phyloP scores from a whole-genome alignment of 2,329 filamentous ascomycete genomes.

The Piedraia hortae region DNA sequence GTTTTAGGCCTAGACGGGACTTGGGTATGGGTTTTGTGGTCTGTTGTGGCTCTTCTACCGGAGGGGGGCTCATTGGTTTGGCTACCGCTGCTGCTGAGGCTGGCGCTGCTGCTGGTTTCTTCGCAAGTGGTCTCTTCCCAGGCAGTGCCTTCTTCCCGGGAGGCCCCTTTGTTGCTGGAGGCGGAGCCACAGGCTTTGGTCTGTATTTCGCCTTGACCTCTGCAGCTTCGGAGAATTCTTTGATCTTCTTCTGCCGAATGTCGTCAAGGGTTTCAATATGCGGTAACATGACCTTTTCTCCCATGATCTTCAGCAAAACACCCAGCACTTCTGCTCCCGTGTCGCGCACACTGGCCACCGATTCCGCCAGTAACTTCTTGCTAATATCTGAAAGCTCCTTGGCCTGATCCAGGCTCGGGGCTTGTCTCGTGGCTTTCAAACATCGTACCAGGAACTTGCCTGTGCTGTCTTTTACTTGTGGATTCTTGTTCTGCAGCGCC shows the following conservation, averaged over 20 bases:
- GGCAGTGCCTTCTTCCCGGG: constrained; percentile 25
- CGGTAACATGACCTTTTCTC: constrained; percentile 80
- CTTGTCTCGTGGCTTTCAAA: constrained; percentile 53
- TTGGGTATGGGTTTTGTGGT: constrained; percentile 32
- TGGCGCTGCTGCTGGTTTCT: constrained; percentile 20
- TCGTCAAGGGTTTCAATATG: constrained; percentile 83
- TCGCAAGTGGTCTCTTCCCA: constrained; percentile 18
- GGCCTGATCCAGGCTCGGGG: constrained; percentile 62
- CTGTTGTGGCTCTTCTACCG: constrained; percentile 21
- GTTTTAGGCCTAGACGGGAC: constrained; percentile 20
- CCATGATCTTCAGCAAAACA: constrained; percentile 95
- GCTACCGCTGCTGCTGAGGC: constrained; percentile 12
- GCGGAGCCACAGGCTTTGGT: constrained; percentile 47
- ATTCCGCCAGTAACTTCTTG: constrained; percentile 76
- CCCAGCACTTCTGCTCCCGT: constrained; percentile 80
- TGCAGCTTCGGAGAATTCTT: constrained; percentile 62
- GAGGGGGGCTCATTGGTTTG: constrained; percentile 16
- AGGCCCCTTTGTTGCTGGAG: constrained; percentile 19
- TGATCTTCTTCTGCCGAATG: constrained; percentile 83
- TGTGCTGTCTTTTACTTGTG: constrained; percentile 86
- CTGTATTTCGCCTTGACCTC: constrained; percentile 78
- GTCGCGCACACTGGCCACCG: constrained; percentile 57
- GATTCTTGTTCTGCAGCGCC: constrained; percentile 79
- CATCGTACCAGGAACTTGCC: constrained; percentile 81
- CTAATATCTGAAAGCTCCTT: constrained; percentile 61